Percentiles rank a stretch among this genome's conserved stretches.
Conservation (phyloP, 345 rosid genomes). For the Corchorus capsularis region DNA sequence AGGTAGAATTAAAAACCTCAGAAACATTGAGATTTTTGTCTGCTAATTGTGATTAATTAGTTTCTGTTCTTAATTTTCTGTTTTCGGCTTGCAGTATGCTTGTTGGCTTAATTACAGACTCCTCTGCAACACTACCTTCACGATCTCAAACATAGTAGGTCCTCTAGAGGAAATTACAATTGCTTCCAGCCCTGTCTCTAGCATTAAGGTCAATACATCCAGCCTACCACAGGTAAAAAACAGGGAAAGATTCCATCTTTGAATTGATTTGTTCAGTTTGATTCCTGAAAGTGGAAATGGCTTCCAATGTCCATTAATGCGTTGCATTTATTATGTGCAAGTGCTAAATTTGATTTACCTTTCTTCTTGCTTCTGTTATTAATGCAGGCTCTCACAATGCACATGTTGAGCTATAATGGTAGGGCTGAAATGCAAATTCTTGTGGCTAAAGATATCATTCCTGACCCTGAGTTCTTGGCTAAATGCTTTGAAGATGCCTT, state of each 20-base stretch:
- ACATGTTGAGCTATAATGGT: conserved; percentile 70
- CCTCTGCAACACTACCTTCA: conserved; percentile 52
- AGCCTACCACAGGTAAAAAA: conserved; percentile 50
- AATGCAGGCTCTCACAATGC: conserved; percentile 59
- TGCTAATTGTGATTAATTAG: not conserved
- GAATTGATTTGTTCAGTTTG: not conserved
- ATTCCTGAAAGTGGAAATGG: not conserved
- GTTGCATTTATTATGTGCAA: not conserved
- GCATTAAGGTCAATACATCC: conserved; percentile 39
- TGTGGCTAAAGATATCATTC: conserved; percentile 66
- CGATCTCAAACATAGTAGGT: conserved; percentile 58
- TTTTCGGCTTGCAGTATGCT: conserved; percentile 37
- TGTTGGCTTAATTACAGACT: conserved; percentile 48
- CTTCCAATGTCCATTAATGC: not conserved
- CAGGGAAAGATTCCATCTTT: not conserved
- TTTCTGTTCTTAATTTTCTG: not conserved
- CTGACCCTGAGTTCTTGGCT: conserved; percentile 63
- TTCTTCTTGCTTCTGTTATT: not conserved
- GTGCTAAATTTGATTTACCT: not conserved
- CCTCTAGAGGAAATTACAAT: conserved; percentile 50
- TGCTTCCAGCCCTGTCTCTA: conserved; percentile 46
- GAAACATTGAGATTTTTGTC: not conserved
- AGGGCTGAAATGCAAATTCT: conserved; percentile 60
- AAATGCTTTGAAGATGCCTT: conserved; percentile 59
- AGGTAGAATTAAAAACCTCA: conserved; percentile 31